A percentile compares a stretch with the other conserved stretches of the same genome.
phyloP scores from a whole-genome alignment of 1,284 basidiomycete genomes.

The Schizopora paradoxa region DNA sequence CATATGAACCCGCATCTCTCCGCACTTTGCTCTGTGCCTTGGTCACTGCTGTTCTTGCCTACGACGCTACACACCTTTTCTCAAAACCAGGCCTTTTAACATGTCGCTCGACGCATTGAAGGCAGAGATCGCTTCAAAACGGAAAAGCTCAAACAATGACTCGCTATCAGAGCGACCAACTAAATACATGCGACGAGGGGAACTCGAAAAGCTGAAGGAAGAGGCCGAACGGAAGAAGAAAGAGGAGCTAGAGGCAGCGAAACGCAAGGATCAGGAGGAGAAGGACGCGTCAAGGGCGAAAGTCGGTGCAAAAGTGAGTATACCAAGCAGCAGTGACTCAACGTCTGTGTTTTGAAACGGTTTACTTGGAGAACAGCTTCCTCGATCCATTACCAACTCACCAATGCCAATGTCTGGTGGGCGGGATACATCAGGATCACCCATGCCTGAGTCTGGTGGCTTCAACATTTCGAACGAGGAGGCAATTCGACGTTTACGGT shows the following conservation, averaged over 20 bases:
- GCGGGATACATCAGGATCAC: constrained; percentile 33
- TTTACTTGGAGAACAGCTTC: constrained; percentile 50
- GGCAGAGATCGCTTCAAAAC: constrained; percentile 84
- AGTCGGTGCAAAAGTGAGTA: constrained; percentile 40
- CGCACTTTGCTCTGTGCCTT: too few relatives aligned
- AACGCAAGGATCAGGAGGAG: constrained; percentile 24
- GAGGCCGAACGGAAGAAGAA: constrained; percentile 52
- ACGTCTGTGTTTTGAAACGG: constrained; percentile 32
- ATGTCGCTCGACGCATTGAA: constrained; percentile 76
- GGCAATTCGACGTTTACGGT: constrained; percentile 80
- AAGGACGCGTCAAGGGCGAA: constrained; percentile 21
- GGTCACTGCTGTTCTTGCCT: too few relatives aligned
- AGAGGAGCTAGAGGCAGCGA: constrained; percentile 39
- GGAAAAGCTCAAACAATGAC: constrained; percentile 58
- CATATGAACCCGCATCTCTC: too few relatives aligned
- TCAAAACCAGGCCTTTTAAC: too few relatives aligned
- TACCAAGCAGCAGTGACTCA: constrained; percentile 21
- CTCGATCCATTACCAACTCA: constrained; percentile 38
- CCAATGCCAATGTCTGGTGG: constrained; percentile 30
- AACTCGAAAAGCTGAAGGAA: constrained; percentile 68
- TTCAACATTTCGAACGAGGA: constrained; percentile 96
- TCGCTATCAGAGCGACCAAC: constrained; percentile 41
- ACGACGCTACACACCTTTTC: too few relatives aligned
- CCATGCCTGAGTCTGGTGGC: constrained; percentile 45
- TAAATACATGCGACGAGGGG: constrained; percentile 87